Evolutionary conservation across 2,329 filamentous ascomycete genomes (phyloP), one percentile per base, ranked within the genome.

Genomic region (Fusarium buharicum): DNA sequence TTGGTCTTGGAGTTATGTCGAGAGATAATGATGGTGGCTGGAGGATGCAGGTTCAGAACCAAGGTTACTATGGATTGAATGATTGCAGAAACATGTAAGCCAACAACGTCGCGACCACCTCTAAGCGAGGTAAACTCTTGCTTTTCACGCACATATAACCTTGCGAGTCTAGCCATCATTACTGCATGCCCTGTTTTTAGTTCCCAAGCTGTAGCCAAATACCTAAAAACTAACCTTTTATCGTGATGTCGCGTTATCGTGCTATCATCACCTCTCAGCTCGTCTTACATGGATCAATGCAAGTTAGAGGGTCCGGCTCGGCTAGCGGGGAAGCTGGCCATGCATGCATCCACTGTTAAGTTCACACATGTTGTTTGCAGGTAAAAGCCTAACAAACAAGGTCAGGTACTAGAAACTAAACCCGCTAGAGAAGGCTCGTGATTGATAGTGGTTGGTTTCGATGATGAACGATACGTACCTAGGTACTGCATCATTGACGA

Each of bases 331-430:
- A 62, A 66, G 49, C 57, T 59, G 43, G 53, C 30, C 30, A 39
- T 22, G 41, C 38, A 39, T 22, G 38, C 38, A 45, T 66, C 63
- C 59, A 67, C 62, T 65, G 62, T 65, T 65, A 65, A 66, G 62
- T 27, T 31, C 2, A 36, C 22, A 39, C 45, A 28, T 34, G 50
- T 48, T 33, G 22, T 59, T 54, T 27, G 24, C 20, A 33, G 39
- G 51, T 2, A 40, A 18, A 17, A 30, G 45, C 62, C 55, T 65
- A 65, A 65, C 62, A 64, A 27, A 41, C 31, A 50, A 40, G 39
- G 30, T 39, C 47, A 48, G 46, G 50, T 40, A 61, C 60, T 47
- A 41, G 34, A 52, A 36, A 30, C 51, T 53, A 54, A 52, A 27
- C 50, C 45, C 24, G 20, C 56, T 50, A 38, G 47, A 58, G 34